Conservation (phyloP, 352 stramenopile genomes). For the Phytophthora niederhauseri region DNA sequence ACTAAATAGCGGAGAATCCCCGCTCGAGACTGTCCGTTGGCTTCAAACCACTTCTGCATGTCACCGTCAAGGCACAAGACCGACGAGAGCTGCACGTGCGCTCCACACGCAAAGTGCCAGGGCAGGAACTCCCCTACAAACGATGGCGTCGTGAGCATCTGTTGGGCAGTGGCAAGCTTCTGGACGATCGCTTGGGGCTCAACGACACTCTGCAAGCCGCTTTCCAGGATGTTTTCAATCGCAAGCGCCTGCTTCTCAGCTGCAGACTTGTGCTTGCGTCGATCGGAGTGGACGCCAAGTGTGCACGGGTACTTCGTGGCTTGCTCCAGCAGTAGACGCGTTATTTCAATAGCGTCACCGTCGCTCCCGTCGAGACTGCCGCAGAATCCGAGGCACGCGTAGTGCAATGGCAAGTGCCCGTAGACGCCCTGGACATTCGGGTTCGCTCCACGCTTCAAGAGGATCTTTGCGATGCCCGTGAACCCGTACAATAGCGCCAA, state of each 20-base stretch:
- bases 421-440: conserved; percentile 61
- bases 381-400: conserved; percentile 70
- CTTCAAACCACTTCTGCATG: conserved; percentile 43
- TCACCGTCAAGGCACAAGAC: conserved; percentile 56
- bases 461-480: conserved; percentile 36
- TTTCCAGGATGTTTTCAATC: conserved; percentile 65
- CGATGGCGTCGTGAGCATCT: conserved; percentile 41
- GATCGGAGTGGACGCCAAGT: conserved; percentile 45
- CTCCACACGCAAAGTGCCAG: conserved; percentile 73
- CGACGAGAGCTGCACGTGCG: conserved; percentile 38
- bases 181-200: conserved; percentile 41
- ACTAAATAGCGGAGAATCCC: conserved; percentile 48
- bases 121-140: conserved; percentile 49
- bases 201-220: conserved; percentile 41
- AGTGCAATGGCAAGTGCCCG: conserved; percentile 71
- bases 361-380: conserved; percentile 24
- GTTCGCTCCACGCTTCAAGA: conserved; percentile 57
- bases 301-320: conserved; percentile 32
- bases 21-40: conserved; percentile 47
- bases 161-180: conserved; percentile 37
- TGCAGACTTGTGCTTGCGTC: conserved; percentile 61
- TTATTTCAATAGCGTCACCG: conserved; percentile 34
- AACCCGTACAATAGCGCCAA: conserved; percentile 73
- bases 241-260: conserved; percentile 54
- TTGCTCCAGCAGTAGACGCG: conserved; percentile 40